Conservation (phyloP, 2,329 filamentous ascomycete species). For the Colletotrichum navitas region DNA sequence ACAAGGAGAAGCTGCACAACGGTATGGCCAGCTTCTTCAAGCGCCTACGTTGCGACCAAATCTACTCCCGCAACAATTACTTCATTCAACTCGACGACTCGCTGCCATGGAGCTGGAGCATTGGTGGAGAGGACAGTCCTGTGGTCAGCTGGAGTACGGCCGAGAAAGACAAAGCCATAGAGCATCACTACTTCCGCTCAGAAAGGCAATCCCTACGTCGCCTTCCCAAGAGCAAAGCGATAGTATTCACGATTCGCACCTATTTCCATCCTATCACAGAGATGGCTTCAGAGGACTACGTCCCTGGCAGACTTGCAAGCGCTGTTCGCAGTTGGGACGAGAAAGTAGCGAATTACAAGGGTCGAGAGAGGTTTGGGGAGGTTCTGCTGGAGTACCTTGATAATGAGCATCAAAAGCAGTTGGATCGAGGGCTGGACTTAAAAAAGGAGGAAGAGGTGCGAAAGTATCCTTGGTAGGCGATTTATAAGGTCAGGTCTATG, state of each 20-base stretch:
- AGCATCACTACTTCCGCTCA: conserved; percentile 82
- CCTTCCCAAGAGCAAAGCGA: conserved; percentile 67
- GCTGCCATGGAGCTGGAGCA: conserved; percentile 81
- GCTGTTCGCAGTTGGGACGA: conserved; percentile 86
- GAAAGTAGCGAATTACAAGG: conserved; percentile 83
- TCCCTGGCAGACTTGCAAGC: conserved; percentile 82
- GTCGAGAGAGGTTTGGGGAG: conserved; percentile 78
- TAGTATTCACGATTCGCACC: conserved; percentile 83
- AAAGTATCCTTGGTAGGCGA: conserved; percentile 69
- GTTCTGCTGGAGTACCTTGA: conserved; percentile 84
- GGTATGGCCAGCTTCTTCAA: conserved; percentile 88
- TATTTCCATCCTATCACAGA: conserved; percentile 81
- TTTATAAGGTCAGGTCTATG: neutral
- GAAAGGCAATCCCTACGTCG: conserved; percentile 79
- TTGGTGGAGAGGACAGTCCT: conserved; percentile 77
- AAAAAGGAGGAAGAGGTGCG: conserved; percentile 70
- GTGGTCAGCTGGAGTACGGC: conserved; percentile 80
- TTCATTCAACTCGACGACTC: conserved; percentile 88
- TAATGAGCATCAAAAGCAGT: conserved; percentile 78
- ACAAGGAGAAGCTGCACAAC: conserved; percentile 76
- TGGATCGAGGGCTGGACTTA: conserved; percentile 74
- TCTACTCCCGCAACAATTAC: conserved; percentile 80
- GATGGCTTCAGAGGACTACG: conserved; percentile 77
- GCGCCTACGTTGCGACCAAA: conserved; percentile 75
- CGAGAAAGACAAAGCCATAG: conserved; percentile 78